phyloP scores from a whole-genome alignment of 805 yeast genomes.

The Debaryomyces prosopidis region DNA sequence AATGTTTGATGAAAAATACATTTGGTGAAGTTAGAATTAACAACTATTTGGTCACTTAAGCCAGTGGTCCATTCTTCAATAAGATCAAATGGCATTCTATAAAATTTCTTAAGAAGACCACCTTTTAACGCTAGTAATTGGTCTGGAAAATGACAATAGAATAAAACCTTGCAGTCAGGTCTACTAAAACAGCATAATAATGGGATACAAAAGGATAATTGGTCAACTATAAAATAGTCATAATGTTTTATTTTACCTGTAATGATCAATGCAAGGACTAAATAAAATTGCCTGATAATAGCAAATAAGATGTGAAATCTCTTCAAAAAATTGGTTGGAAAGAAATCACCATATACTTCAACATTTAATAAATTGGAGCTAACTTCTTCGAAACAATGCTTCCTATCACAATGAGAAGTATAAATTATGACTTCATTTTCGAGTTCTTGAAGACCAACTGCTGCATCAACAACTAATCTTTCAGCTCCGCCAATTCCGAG shows the following conservation, averaged over 20 bases:
- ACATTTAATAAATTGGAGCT: slow-evolving; percentile 58
- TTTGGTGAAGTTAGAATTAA: slow-evolving; percentile 84
- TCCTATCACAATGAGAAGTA: slow-evolving; percentile 87
- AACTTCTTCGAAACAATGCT: slow-evolving; percentile 92
- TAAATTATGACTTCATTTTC: slow-evolving; percentile 66
- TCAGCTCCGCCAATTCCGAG: slow-evolving; percentile 98
- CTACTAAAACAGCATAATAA: slow-evolving; percentile 49
- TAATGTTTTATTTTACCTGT: slow-evolving; percentile 48
- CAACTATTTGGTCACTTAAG: slow-evolving; percentile 76
- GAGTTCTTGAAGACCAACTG: slow-evolving; percentile 73
- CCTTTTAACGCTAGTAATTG: slow-evolving; percentile 64
- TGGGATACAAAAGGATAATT: slow-evolving; percentile 82
- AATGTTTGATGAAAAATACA: slow-evolving; percentile 69
- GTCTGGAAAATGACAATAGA: slow-evolving; percentile 97
- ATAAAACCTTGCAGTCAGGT: slow-evolving; percentile 55
- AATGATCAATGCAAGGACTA: slow-evolving; percentile 48
- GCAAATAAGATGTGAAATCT: slow-evolving; percentile 81
- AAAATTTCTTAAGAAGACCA: slow-evolving; percentile 55
- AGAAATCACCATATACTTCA: slow-evolving; percentile 74
- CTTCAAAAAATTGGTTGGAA: slow-evolving; percentile 72
- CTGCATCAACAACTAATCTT: slow-evolving; percentile 93
- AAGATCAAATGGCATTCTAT: slow-evolving; percentile 81
- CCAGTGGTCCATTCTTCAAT: slow-evolving; percentile 81
- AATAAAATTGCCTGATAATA: slow-evolving; percentile 73
- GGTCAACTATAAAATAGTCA: slow-evolving; percentile 85